These are phyloP conservation scores for Apiosordaria backusii DNA, from an alignment of 495 filamentous ascomycete genomes.

Conservation along the genomic window DNA sequence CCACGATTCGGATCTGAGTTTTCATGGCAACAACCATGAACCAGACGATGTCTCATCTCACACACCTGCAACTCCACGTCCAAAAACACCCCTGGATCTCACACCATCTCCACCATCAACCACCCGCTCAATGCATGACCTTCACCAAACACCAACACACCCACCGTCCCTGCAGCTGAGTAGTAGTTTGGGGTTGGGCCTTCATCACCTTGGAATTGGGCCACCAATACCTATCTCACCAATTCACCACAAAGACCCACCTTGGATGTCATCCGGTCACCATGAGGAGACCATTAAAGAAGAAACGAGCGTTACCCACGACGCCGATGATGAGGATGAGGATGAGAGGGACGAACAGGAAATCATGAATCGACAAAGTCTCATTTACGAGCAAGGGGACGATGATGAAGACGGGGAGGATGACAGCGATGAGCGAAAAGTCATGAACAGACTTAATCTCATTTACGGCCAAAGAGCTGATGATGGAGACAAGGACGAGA, in stretches of 20 bases:
- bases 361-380: background rate
- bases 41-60: background rate
- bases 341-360: background rate
- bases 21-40: background rate
- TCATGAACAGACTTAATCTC: constrained; percentile 7
- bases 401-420: too few species aligned
- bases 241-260: background rate
- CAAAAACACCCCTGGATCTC: background rate
- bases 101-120: background rate
- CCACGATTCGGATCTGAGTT: background rate
- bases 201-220: background rate
- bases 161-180: background rate
- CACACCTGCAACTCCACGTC: background rate
- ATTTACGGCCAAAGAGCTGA: background rate
- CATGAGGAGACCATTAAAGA: background rate
- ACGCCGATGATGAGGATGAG: constrained; percentile 19
- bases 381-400: too few species aligned
- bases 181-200: background rate
- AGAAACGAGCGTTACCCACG: background rate
- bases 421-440: constrained; percentile 2
- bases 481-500: background rate
- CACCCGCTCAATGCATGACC: background rate
- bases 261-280: background rate
- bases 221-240: background rate
- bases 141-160: background rate